Conservation (phyloP, 345 rosid genomes). For the Xanthoceras sorbifolium region DNA sequence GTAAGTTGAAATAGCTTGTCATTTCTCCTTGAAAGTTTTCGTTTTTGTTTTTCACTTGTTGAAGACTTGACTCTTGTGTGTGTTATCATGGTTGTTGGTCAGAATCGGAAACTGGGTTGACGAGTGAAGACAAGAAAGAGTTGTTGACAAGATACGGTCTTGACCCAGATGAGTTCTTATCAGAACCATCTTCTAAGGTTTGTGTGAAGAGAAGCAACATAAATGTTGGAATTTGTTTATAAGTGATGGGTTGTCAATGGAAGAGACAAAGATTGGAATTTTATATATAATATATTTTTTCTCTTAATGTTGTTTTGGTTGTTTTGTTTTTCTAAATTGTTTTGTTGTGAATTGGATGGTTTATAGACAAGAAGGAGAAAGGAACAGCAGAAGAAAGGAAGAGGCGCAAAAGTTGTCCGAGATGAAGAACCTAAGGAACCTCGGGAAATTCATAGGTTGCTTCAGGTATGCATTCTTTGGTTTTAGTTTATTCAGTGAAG, state of each 20-base stretch:
- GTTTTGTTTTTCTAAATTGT: neutral
- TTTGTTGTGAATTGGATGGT: slow-evolving; percentile 9
- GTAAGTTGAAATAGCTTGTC: slow-evolving; percentile 38
- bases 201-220: neutral
- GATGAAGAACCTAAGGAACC: slow-evolving; percentile 49
- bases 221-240: neutral
- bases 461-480: slow-evolving; percentile 52
- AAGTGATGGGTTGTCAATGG: slow-evolving; percentile 9
- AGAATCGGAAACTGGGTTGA: slow-evolving; percentile 52
- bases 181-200: slow-evolving; percentile 46
- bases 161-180: slow-evolving; percentile 52
- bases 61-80: neutral
- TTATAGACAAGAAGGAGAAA: slow-evolving; percentile 48
- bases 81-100: slow-evolving; percentile 4
- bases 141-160: slow-evolving; percentile 69
- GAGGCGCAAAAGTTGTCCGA: slow-evolving; percentile 33
- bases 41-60: neutral
- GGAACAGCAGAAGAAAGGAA: slow-evolving; percentile 40
- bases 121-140: slow-evolving; percentile 55
- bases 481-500: neutral
- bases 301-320: neutral
- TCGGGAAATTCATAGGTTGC: slow-evolving; percentile 73
- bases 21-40: slow-evolving; percentile 6
- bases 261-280: neutral
- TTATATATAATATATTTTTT: neutral